Base-by-base conservation (phyloP, 1,284 basidiomycete species). In the Limonomyces culmigenus region DNA sequence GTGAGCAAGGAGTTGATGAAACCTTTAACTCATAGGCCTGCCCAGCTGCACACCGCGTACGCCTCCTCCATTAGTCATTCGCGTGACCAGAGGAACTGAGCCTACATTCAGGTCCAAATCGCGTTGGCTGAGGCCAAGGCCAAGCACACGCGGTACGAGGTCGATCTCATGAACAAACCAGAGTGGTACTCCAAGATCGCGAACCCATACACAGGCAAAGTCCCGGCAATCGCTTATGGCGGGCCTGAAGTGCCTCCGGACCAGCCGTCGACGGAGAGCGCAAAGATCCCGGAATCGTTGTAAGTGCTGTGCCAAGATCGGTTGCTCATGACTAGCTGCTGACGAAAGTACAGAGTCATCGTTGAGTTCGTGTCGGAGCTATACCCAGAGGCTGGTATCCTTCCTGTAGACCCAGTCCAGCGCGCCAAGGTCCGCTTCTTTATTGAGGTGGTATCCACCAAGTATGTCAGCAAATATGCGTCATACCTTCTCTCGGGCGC, bases 91-190 rank as follows among this genome's bases (percentile, higher is more conserved):
- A n/a, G n/a, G n/a, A n/a, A n/a, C n/a, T n/a, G n/a, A n/a, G n/a
- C n/a, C n/a, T n/a, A n/a, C n/a, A n/a, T n/a, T n/a, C n/a, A n/a
- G n/a, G n/a, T n/a, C n/a, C n/a, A 72, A 37, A 50, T 80, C 13
- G 72, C 75, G 1, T 60, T 78, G 11, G 54, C 59, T 17, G 73
- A 78, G 40, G 60, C 62, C 3, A 62, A 63, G 6, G 60, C 64
- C 2, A 47, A 61, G 0, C 68, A 58, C 45, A 65, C 59, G 19
- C 48, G 56, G 19, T 70, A 58, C 42, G 58, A 68, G 42, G 65
- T 78, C 38, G 67, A 78, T 44, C 50, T 77, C 19, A 38, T 47
- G 42, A 69, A 74, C 56, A 78, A 77, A 53, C 75, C 76, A 0
- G 60, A 58, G 34, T 74, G 73, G 74, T 76, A 72, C 47, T 61